Conservation (phyloP, 352 stramenopile genomes). For the Pythium brachiatum region DNA sequence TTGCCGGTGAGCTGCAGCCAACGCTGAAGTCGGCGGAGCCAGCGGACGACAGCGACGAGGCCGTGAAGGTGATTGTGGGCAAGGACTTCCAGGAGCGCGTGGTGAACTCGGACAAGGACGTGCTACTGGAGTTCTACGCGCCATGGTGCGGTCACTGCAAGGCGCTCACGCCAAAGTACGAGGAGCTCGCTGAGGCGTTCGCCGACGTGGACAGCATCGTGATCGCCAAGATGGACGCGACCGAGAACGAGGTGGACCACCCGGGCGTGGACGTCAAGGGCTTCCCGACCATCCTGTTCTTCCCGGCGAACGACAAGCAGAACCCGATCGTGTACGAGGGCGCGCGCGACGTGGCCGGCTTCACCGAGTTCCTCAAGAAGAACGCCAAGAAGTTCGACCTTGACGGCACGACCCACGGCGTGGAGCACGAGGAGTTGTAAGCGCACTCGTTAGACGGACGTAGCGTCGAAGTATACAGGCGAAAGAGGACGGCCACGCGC, state of each 20-base stretch:
- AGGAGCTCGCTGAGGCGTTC: slow-evolving; percentile 88
- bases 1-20: slow-evolving; percentile 84
- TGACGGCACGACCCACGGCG: slow-evolving; percentile 55
- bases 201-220: slow-evolving; percentile 89
- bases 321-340: slow-evolving; percentile 87
- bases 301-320: slow-evolving; percentile 88
- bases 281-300: slow-evolving; percentile 96
- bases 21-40: slow-evolving; percentile 92
- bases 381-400: slow-evolving; percentile 83
- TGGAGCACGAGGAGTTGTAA: slow-evolving; percentile 69
- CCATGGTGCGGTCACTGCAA: slow-evolving; percentile 83
- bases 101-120: slow-evolving; percentile 85
- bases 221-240: slow-evolving; percentile 96
- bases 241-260: slow-evolving; percentile 94
- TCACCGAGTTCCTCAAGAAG: slow-evolving; percentile 88
- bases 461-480: not conserved
- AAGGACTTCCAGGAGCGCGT: slow-evolving; percentile 91
- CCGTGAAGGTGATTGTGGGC: slow-evolving; percentile 92
- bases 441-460: slow-evolving; percentile 3
- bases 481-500: not conserved
- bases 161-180: slow-evolving; percentile 88
- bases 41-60: slow-evolving; percentile 82
- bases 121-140: slow-evolving; percentile 81
- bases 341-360: slow-evolving; percentile 74
- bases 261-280: slow-evolving; percentile 86